Evolutionary conservation across 495 filamentous ascomycete genomes (phyloP), one percentile per base, ranked within the genome.

Genomic region (Penicillium coffeae): DNA sequence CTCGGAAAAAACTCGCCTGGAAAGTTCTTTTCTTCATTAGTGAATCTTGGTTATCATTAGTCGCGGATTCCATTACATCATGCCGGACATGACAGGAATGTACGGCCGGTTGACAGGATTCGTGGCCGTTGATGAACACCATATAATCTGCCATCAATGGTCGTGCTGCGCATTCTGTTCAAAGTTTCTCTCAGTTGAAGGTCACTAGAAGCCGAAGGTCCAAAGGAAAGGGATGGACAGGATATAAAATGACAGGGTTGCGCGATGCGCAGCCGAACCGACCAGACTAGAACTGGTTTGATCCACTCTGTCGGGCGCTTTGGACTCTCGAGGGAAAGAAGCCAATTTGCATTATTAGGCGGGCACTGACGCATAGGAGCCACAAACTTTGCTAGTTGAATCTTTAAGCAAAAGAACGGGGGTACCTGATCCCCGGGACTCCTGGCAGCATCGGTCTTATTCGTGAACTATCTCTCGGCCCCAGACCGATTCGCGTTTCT

Each of bases 241-340:
- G n/a, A n/a, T n/a, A n/a, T n/a, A n/a, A n/a, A n/a, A n/a, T n/a
- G n/a, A n/a, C n/a, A n/a, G n/a, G n/a, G n/a, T n/a, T n/a, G n/a
- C n/a, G n/a, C n/a, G n/a, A n/a, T 27, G 35, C 38, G 42, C 50
- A 42, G 43, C 18, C 41, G 41, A 32, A 62, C 48, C 47, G 39
- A 38, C 36, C 22, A 45, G 37, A 36, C 49, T 43, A 49, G 43
- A 41, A 47, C 52, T 50, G 35, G 35, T 44, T 58, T 38, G 54
- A 58, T 58, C 57, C 60, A 60, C 57, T 38, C 43, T 47, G 42
- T 51, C 57, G 60, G 60, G 60, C 60, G 57, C 54, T 49, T 52
- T 59, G 53, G 56, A 55, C 56, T 48, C 50, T 44, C 22, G 38
- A 48, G 44, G 47, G 30, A 51, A 37, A 56, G 49, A 48, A 57